Base-by-base conservation (phyloP, 495 filamentous ascomycete species). In the Penicillium odoratum region DNA sequence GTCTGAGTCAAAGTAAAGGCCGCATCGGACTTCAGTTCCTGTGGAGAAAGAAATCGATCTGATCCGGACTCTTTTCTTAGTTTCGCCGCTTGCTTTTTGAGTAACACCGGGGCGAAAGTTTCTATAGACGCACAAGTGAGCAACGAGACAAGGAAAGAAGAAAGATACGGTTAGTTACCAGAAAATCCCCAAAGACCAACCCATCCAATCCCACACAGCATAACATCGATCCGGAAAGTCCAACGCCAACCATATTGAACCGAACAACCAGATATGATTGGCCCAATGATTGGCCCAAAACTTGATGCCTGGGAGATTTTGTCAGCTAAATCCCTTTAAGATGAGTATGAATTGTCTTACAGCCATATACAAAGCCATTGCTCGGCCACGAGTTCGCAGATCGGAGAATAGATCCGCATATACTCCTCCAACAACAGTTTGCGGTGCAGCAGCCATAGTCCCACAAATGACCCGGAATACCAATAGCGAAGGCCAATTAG, bases 71-170 rank as follows among this genome's bases (percentile, higher is more conserved):
- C 63, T 55, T 83, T 80, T 25, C 88, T 77, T 15, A 92, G 69
- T 61, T 84, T 88, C 57, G 74, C 77, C 7, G 89, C 88, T 34
- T 87, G 77, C 15, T 72, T 62, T 9, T 83, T 82, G 15, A 94
- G 79, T 30, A 94, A 80, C 0, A 81, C 85, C 2, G 90, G 89
- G 0, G 83, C 82, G 63, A 92, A 93, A 0, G 90, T 93, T 70
- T 86, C 74, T 47, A 31, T 31, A 1, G 7, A 36, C 3, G 16
- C 9, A 1, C 7, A 25, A 26, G 11, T 57, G 18, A 62, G 40
- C 15, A 11, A 13, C 9, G 29, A 10, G 9, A 33, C 66, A 47
- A 8, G 0, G 13, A 8, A 6, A 8, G 11, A 3, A 11, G 3
- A 2, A 30, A 13, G 4, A 16, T 42, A 13, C n/a, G n/a, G 18